These are phyloP conservation scores for Lepiota venenata DNA, from an alignment of 768 basidiomycete genomes.

Conservation along the genomic window DNA sequence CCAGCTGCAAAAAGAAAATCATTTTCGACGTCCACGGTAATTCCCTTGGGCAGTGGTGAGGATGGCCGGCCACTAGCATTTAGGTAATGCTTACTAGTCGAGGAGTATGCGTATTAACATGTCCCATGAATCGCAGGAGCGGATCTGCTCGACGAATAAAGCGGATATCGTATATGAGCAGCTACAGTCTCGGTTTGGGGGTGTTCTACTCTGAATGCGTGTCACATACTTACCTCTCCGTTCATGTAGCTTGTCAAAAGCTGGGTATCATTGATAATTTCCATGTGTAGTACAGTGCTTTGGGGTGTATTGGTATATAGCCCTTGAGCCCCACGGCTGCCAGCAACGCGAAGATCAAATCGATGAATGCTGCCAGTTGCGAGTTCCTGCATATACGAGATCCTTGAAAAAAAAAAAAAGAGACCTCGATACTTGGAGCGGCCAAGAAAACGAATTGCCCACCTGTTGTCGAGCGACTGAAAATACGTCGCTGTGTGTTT, in stretches of 20 bases:
- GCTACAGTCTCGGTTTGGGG: conserved; percentile 28
- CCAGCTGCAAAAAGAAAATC: conserved; percentile 68
- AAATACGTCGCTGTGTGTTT: conserved; percentile 63
- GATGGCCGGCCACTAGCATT: conserved; percentile 6
- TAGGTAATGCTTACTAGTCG: conserved; percentile 43
- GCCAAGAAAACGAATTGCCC: conserved; percentile 11
- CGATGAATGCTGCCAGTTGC: conserved; percentile 57
- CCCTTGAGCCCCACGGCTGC: conserved; percentile 28
- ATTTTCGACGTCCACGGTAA: conserved; percentile 52
- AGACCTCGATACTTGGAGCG: not conserved
- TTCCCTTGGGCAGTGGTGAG: conserved; percentile 43
- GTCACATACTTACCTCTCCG: conserved; percentile 53
- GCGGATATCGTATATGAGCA: conserved; percentile 62
- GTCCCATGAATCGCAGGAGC: conserved; percentile 45
- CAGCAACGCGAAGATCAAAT: conserved; percentile 52
- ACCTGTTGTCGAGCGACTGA: conserved; percentile 54
- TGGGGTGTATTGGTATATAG: conserved; percentile 31
- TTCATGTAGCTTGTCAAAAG: conserved; percentile 57
- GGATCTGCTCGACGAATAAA: conserved; percentile 39
- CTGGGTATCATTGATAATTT: conserved; percentile 44
- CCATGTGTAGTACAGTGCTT: conserved; percentile 54
- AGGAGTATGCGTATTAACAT: conserved; percentile 51
- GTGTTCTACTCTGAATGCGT: not conserved
- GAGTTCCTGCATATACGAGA: conserved; percentile 50
- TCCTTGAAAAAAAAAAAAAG: conserved; percentile 32